These are phyloP conservation scores for Globisporangium parvum DNA, from an alignment of 352 stramenopile genomes.

Conservation along the genomic window DNA sequence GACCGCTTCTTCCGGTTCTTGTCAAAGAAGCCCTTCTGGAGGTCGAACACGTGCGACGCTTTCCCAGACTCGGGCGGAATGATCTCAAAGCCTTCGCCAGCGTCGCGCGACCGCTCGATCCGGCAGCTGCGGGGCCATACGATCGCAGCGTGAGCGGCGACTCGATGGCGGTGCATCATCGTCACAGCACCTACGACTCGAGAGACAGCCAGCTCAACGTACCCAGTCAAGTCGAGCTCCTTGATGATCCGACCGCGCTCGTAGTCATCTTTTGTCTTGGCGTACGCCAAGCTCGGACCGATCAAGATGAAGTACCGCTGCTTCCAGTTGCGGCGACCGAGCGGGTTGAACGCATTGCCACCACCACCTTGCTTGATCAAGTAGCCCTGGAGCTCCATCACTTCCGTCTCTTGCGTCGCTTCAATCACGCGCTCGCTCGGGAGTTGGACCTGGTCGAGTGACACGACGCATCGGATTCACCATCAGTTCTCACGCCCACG, in stretches of 20 bases:
- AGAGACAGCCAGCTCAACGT: constrained; percentile 5
- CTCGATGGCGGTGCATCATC: not conserved
- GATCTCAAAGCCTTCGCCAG: constrained; percentile 82
- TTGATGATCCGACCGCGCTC: constrained; percentile 85
- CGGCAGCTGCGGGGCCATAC: constrained; percentile 32
- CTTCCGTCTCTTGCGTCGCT: constrained; percentile 59
- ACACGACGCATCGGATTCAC: too few species aligned
- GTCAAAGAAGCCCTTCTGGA: constrained; percentile 72
- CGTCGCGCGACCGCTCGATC: constrained; percentile 65
- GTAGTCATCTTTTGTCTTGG: constrained; percentile 84
- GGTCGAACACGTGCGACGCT: constrained; percentile 59
- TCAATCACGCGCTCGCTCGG: constrained; percentile 77
- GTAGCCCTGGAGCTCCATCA: constrained; percentile 72
- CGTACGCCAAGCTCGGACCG: constrained; percentile 66
- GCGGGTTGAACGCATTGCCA: constrained; percentile 66
- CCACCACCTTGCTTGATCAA: constrained; percentile 83
- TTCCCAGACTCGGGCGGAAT: constrained; percentile 48
- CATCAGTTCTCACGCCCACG: too few species aligned
- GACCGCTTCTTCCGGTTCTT: constrained; percentile 77
- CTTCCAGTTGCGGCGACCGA: constrained; percentile 86
- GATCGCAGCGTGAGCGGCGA: not conserved
- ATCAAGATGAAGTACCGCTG: constrained; percentile 85
- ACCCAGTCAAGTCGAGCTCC: constrained; percentile 75
- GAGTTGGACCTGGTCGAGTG: constrained; percentile 46
- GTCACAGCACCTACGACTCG: not conserved